These are phyloP conservation scores for Juncus inflexus DNA, from an alignment of 176 grass and related monocot genomes.

Conservation along the genomic window DNA sequence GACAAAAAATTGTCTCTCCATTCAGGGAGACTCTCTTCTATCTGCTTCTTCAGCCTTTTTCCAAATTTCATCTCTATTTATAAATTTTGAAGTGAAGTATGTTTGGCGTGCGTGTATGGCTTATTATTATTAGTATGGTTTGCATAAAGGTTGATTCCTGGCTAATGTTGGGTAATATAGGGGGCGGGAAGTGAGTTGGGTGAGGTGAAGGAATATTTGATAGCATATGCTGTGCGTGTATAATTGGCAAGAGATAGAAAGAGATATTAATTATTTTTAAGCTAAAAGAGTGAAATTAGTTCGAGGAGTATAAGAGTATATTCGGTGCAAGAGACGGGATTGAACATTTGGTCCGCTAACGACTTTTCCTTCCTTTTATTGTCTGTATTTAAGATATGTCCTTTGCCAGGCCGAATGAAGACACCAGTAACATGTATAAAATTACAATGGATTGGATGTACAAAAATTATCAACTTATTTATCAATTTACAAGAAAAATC, in stretches of 20 bases:
- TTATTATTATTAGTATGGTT: not conserved
- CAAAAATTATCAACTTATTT: too few species aligned
- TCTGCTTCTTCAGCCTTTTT: constrained; percentile 81
- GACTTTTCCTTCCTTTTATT: constrained; percentile 28
- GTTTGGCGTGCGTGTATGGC: not conserved
- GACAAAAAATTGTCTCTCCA: constrained; percentile 71
- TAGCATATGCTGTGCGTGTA: constrained; percentile 72
- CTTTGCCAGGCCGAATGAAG: constrained; percentile 1
- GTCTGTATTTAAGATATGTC: constrained; percentile 1
- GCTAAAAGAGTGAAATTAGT: not conserved
- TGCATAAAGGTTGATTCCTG: constrained; percentile 20
- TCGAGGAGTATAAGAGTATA: constrained; percentile 25
- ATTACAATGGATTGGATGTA: too few species aligned
- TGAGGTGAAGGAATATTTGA: constrained; percentile 54
- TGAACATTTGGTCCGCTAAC: constrained; percentile 20
- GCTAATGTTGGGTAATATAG: constrained; percentile 14
- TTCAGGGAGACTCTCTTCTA: constrained; percentile 86
- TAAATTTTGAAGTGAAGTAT: not conserved
- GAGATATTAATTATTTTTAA: not conserved
- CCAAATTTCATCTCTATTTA: constrained; percentile 70
- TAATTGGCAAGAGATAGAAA: not conserved
- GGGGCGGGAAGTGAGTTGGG: not conserved
- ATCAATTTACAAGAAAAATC: too few species aligned
- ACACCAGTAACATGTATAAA: not conserved
- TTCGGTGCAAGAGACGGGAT: constrained; percentile 12